These are phyloP conservation scores for Gynostemma pentaphyllum DNA, from an alignment of 306 rosid species.

Conservation along the genomic window DNA sequence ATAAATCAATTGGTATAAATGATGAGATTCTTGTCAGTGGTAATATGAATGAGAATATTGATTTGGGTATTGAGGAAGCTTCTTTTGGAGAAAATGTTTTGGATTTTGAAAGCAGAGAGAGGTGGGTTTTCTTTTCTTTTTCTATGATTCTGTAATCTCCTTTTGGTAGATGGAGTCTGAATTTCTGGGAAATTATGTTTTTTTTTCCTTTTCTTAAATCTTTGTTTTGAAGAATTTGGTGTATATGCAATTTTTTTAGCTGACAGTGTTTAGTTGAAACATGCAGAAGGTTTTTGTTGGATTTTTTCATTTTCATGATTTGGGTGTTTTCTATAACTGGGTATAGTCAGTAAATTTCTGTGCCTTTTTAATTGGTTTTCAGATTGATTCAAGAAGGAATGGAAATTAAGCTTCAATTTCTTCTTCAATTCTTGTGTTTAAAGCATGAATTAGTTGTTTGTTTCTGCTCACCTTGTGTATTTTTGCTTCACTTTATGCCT, in stretches of 20 bases:
- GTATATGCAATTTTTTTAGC: neutral
- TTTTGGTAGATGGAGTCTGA: neutral
- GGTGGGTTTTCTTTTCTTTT: constrained; percentile 31
- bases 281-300: constrained; percentile 1
- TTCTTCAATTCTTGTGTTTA: neutral
- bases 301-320: neutral
- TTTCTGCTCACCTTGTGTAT: neutral
- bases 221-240: too few relatives aligned
- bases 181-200: neutral
- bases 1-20: neutral
- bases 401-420: neutral
- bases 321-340: neutral
- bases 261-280: neutral
- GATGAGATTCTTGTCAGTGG: constrained; percentile 10
- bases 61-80: constrained; percentile 44
- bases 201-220: too few relatives aligned
- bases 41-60: constrained; percentile 20
- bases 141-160: neutral
- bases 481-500: neutral
- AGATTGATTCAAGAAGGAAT: neutral
- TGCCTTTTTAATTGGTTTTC: neutral
- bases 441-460: neutral
- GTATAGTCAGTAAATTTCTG: neutral
- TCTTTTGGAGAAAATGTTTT: constrained; percentile 70
- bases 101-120: constrained; percentile 82